Percentiles rank a stretch among this genome's conserved stretches.
These are phyloP conservation scores for Trichopus zeylanicus DNA, from an alignment of 116 monocot genomes.

Conservation along the genomic window DNA sequence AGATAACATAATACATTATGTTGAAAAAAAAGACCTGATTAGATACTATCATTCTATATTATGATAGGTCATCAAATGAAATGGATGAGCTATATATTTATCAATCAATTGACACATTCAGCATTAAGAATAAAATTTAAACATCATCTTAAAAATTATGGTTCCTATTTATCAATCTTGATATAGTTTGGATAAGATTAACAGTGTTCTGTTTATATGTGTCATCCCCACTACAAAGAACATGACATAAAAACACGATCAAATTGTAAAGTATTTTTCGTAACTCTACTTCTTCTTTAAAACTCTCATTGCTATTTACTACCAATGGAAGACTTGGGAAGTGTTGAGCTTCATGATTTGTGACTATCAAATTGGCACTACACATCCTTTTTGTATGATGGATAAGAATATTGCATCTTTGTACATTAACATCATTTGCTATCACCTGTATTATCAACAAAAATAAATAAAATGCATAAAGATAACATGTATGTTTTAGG, in stretches of 20 bases:
- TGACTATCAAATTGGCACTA: conserved; percentile 89
- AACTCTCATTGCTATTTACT: conserved; percentile 14
- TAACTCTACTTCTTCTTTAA: conserved; percentile 16
- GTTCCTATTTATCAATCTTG: too few relatives aligned
- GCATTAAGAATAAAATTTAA: too few relatives aligned
- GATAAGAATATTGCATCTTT: conserved; percentile 97
- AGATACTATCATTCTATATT: too few relatives aligned
- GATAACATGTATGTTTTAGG: not conserved
- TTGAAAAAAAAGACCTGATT: too few relatives aligned
- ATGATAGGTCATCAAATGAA: too few relatives aligned
- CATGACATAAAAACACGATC: conserved; percentile 97
- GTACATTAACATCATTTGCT: conserved; percentile 98
- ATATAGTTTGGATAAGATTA: too few relatives aligned
- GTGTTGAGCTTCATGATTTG: conserved; percentile 96
- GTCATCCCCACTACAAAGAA: conserved; percentile 97
- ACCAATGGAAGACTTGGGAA: conserved; percentile 56
- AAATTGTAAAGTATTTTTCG: conserved; percentile 37
- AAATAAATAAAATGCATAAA: not conserved
- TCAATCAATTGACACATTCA: too few relatives aligned
- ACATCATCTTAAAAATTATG: too few relatives aligned
- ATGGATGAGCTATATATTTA: too few relatives aligned
- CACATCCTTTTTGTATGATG: conserved; percentile 99
- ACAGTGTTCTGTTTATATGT: too few relatives aligned
- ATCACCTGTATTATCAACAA: conserved; percentile 49
- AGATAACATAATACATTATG: too few relatives aligned